Evolutionary conservation across 495 filamentous ascomycete species (phyloP).

Genomic region (Aspergillus sclerotioniger): DNA sequence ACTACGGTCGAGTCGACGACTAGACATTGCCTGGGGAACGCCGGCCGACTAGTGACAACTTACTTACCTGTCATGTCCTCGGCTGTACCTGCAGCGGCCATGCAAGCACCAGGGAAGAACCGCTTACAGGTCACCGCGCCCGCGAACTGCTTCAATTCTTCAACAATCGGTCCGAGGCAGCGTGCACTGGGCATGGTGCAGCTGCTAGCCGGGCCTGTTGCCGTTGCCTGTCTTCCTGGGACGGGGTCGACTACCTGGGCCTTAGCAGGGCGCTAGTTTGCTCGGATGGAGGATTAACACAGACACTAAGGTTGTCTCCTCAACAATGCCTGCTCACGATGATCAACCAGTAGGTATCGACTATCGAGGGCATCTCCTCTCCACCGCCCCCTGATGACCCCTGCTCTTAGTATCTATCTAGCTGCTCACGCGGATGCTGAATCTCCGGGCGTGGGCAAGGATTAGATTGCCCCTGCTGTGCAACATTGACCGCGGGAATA

Average conservation of each 20-base stretch:
- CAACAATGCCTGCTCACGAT: too few species aligned
- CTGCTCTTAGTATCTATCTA: neutral
- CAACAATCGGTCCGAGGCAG: neutral
- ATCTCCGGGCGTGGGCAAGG: neutral
- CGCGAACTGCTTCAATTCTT: neutral
- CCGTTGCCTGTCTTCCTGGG: neutral
- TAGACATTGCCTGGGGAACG: too few species aligned
- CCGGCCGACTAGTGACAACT: neutral
- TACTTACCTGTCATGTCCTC: slow-evolving; percentile 7
- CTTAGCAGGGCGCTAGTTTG: neutral
- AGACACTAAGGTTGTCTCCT: too few species aligned
- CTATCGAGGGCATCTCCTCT: neutral
- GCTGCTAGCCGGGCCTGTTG: neutral
- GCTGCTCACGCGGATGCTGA: neutral
- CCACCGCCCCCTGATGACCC: neutral
- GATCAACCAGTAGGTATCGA: too few species aligned
- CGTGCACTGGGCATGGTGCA: neutral
- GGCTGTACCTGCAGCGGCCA: slow-evolving; percentile 23
- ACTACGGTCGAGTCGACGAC: too few species aligned
- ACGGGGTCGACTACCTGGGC: neutral
- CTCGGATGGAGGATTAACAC: neutral
- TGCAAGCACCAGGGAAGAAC: slow-evolving; percentile 15
- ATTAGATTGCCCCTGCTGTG: slow-evolving; percentile 3
- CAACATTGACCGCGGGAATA: neutral
- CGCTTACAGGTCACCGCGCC: slow-evolving; percentile 4